Conservation (phyloP, 2,329 filamentous ascomycete genomes). For the Chaetomiaceae sp. region DNA sequence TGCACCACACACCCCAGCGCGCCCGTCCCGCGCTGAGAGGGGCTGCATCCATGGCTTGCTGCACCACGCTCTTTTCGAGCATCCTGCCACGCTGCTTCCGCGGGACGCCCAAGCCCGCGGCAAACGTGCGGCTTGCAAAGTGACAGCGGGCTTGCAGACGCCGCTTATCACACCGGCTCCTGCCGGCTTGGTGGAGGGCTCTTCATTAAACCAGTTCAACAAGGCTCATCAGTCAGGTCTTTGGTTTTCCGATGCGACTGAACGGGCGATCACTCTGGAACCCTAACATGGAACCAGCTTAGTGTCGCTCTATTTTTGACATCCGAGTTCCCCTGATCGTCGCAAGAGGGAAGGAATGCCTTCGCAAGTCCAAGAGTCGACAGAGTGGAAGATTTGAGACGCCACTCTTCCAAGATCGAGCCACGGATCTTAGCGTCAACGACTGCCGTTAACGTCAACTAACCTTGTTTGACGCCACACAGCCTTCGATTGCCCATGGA, state of each 20-base stretch:
- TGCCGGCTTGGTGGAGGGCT: background rate
- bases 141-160: background rate
- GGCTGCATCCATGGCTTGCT: slow-evolving; percentile 14
- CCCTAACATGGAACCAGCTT: background rate
- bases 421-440: slow-evolving; percentile 12
- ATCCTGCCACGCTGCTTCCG: background rate
- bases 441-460: slow-evolving; percentile 1
- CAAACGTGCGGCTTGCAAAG: background rate
- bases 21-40: background rate
- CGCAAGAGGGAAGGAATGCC: background rate
- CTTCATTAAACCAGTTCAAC: too few species aligned
- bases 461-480: slow-evolving; percentile 19
- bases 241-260: background rate
- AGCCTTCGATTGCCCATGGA: too few species aligned
- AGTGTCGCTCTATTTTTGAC: slow-evolving; percentile 10
- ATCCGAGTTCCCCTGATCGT: slow-evolving; percentile 6
- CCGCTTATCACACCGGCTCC: background rate
- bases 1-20: too few species aligned
- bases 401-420: slow-evolving; percentile 11
- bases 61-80: slow-evolving; percentile 5
- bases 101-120: background rate
- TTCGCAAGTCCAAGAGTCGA: too few species aligned
- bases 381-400: background rate
- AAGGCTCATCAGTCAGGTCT: background rate
- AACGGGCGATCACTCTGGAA: too few species aligned